These are phyloP conservation scores for Chytriomyces confervae DNA, from an alignment of 192 early-diverging fungal species.

Conservation along the genomic window DNA sequence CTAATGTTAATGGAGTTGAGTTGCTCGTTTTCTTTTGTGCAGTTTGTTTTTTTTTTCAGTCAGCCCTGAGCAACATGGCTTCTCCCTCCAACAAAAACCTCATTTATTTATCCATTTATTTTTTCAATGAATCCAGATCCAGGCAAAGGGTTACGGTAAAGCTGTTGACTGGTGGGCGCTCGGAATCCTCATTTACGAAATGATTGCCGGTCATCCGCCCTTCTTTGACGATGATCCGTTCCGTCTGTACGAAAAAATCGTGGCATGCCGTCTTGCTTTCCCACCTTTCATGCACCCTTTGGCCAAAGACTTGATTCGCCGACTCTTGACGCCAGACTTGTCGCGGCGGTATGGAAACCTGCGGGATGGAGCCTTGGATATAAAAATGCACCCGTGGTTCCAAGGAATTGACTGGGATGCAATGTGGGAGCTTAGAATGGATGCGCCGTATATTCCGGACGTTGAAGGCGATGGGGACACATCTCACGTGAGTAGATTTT, in stretches of 20 bases:
- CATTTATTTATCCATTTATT: background rate
- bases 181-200: slow-evolving; percentile 78
- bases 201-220: slow-evolving; percentile 74
- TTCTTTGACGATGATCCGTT: slow-evolving; percentile 77
- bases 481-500: slow-evolving; percentile 26
- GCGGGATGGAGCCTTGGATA: slow-evolving; percentile 77
- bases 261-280: slow-evolving; percentile 71
- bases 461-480: slow-evolving; percentile 84
- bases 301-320: slow-evolving; percentile 76
- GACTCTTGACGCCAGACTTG: slow-evolving; percentile 71
- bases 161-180: slow-evolving; percentile 97
- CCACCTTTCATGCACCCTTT: slow-evolving; percentile 74
- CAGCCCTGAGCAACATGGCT: background rate
- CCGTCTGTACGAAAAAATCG: slow-evolving; percentile 76
- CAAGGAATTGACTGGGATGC: slow-evolving; percentile 89
- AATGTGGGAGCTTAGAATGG: slow-evolving; percentile 72
- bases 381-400: slow-evolving; percentile 96
- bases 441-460: slow-evolving; percentile 86
- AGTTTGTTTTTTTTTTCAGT: slow-evolving; percentile 4
- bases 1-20: slow-evolving; percentile 23
- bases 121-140: slow-evolving; percentile 38
- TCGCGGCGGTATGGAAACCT: slow-evolving; percentile 82
- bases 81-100: background rate
- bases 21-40: slow-evolving; percentile 3
- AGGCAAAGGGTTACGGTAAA: slow-evolving; percentile 91